Conservation (phyloP, 202 grass and related monocot genomes). For the Musa balbisiana region DNA sequence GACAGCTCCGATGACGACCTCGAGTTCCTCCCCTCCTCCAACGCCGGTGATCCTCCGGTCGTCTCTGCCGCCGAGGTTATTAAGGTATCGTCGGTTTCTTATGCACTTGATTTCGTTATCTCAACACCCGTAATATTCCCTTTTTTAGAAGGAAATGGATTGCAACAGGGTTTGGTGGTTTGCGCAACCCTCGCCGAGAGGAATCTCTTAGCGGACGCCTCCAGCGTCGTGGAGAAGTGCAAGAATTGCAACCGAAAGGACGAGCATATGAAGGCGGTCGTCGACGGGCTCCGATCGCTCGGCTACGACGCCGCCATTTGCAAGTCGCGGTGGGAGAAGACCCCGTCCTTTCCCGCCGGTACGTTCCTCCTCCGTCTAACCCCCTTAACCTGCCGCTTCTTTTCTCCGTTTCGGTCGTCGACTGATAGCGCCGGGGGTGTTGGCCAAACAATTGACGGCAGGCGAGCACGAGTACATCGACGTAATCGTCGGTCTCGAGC, state of each 20-base stretch:
- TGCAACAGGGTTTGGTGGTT: conserved; percentile 55
- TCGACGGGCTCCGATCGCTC: conserved; percentile 41
- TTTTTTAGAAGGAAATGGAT: background rate
- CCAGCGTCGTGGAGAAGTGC: conserved; percentile 37
- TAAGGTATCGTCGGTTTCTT: conserved; percentile 40
- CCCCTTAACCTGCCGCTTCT: too few relatives aligned
- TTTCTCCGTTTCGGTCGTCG: background rate
- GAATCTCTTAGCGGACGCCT: conserved; percentile 74
- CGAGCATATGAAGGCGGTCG: conserved; percentile 41
- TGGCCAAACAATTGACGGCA: conserved; percentile 1
- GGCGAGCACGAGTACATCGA: conserved; percentile 76
- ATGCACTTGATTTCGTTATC: background rate
- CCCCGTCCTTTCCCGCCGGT: conserved; percentile 47
- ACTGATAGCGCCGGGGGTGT: background rate
- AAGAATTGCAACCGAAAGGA: conserved; percentile 33
- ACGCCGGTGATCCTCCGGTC: conserved; percentile 26
- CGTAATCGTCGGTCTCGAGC: conserved; percentile 54
- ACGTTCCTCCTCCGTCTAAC: background rate
- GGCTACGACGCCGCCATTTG: conserved; percentile 19
- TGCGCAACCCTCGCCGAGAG: conserved; percentile 67
- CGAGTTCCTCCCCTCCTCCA: conserved; percentile 16
- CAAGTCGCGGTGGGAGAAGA: conserved; percentile 68
- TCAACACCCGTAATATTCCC: too few relatives aligned
- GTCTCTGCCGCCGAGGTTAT: conserved; percentile 40
- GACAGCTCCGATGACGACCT: conserved; percentile 60